Evolutionary conservation across 108 stramenopile species (phyloP).

Genomic region (Skeletonema grethae): DNA sequence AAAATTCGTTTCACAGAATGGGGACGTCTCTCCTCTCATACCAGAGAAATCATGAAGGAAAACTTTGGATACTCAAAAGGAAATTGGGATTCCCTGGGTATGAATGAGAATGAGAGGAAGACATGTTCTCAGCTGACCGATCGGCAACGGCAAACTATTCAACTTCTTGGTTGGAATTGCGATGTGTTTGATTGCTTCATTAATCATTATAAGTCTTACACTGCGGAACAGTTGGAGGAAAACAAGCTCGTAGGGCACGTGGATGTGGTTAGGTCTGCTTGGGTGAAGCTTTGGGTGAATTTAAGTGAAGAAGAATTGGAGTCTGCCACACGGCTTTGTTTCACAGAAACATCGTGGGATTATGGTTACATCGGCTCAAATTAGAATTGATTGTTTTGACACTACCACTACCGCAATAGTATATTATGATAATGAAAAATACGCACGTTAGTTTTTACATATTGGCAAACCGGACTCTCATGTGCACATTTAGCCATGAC

Average conservation of each 20-base stretch:
- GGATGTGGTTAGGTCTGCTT: conserved; percentile 1
- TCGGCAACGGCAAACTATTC: background rate
- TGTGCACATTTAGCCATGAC: no score
- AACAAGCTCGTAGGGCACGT: background rate
- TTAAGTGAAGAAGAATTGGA: background rate
- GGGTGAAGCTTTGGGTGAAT: background rate
- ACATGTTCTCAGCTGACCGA: conserved; percentile 3
- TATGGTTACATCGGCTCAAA: background rate
- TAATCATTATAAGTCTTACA: conserved; percentile 1
- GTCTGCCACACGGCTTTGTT: conserved; percentile 7
- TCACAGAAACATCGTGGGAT: background rate
- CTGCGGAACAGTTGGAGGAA: background rate
- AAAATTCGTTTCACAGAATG: conserved; percentile 1
- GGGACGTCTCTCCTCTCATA: background rate
- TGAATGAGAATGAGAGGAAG: conserved; percentile 2
- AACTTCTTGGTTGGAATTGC: background rate
- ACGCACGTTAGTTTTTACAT: background rate
- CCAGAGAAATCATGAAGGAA: conserved; percentile 2
- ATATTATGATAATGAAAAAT: background rate
- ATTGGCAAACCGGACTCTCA: background rate
- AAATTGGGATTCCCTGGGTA: background rate
- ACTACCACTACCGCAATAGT: background rate
- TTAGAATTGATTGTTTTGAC: background rate
- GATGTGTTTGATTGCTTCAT: conserved; percentile 9
- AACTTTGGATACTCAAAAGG: conserved; percentile 5